Percentiles rank a stretch among this genome's conserved stretches.
Evolutionary conservation across 2,329 filamentous ascomycete genomes (phyloP).

Genomic region (Aspergillus pseudoterreus): DNA sequence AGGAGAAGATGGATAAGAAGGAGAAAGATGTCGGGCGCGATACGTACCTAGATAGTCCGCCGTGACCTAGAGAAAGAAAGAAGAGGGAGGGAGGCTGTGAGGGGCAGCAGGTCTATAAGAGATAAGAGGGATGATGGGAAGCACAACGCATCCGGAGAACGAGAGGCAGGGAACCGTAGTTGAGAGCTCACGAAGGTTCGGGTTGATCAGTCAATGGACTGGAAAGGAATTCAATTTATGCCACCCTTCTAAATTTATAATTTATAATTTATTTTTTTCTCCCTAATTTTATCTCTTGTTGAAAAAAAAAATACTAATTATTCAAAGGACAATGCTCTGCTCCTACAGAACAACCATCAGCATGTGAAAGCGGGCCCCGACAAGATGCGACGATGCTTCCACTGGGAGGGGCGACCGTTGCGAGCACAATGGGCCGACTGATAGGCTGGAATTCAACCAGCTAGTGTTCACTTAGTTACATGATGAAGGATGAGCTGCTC

Average conservation of each 20-base stretch:
- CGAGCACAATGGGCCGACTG: neutral
- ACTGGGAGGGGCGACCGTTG: neutral
- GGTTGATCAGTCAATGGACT: neutral
- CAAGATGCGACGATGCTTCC: too few relatives aligned
- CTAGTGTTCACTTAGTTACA: too few relatives aligned
- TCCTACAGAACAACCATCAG: neutral
- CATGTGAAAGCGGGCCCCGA: conserved; percentile 6
- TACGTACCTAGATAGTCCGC: neutral
- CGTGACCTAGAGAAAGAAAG: neutral
- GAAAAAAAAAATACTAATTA: neutral
- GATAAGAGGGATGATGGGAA: neutral
- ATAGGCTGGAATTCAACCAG: conserved; percentile 1
- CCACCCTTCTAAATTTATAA: neutral
- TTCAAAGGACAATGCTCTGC: neutral
- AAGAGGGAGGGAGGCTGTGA: neutral
- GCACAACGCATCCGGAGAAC: conserved; percentile 6
- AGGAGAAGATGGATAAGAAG: neutral
- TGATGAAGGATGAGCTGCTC: neutral
- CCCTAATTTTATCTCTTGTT: neutral
- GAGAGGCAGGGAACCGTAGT: conserved; percentile 11
- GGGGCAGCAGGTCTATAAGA: neutral
- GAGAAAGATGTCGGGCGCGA: neutral
- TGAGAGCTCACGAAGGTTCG: neutral
- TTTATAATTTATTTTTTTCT: neutral
- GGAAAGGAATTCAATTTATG: neutral